A percentile compares a stretch with the other conserved stretches of the same genome.
These are phyloP conservation scores for Podosphaera fusca DNA, from an alignment of 2,329 filamentous ascomycete genomes.

Conservation along the genomic window DNA sequence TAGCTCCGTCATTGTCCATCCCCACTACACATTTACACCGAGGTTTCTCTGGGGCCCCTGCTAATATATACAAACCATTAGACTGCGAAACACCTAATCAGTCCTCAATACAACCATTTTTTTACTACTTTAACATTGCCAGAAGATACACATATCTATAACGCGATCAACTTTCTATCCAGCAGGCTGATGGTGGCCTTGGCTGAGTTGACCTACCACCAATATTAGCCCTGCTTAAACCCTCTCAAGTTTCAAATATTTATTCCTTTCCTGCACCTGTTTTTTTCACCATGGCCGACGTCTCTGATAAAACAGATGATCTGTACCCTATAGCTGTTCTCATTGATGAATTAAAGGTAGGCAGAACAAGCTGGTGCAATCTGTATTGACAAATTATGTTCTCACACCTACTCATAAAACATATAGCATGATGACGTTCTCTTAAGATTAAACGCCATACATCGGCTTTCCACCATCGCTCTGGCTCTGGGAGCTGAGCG, in stretches of 20 bases:
- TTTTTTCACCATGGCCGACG: constrained; percentile 57
- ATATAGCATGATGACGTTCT: constrained; percentile 89
- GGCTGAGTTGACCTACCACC: neutral
- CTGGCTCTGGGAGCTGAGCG: constrained; percentile 86
- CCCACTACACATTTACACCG: constrained; percentile 7
- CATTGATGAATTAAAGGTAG: constrained; percentile 97
- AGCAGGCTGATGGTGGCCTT: neutral
- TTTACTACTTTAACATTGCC: neutral
- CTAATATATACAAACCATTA: constrained; percentile 5
- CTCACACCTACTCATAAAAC: constrained; percentile 7
- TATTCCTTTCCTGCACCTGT: constrained; percentile 2
- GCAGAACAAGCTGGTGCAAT: neutral
- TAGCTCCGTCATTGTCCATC: constrained; percentile 10
- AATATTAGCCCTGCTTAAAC: neutral
- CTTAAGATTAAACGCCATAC: constrained; percentile 92
- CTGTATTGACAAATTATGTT: neutral
- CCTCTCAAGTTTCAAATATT: neutral
- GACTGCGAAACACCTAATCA: neutral
- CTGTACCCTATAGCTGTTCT: constrained; percentile 98
- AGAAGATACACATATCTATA: constrained; percentile 8
- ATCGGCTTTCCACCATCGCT: constrained; percentile 92
- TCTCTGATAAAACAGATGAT: constrained; percentile 82
- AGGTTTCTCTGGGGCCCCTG: constrained; percentile 4
- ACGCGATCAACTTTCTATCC: constrained; percentile 13
- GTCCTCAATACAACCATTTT: neutral